Evolutionary conservation across 176 grass and related monocot genomes (phyloP).

Genomic region (Musa itinerans): DNA sequence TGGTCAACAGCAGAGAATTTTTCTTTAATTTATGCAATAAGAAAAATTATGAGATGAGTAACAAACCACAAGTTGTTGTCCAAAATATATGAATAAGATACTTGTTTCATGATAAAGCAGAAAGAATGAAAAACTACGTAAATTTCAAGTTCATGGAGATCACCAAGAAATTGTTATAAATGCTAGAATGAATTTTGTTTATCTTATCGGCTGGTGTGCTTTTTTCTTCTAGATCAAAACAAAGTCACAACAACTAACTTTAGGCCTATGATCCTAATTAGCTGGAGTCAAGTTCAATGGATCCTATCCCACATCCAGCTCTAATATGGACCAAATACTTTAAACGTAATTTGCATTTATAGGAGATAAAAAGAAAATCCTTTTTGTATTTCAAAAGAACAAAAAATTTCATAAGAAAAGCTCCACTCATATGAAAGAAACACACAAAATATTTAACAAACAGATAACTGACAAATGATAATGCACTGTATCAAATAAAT

Average conservation of each 20-base stretch:
- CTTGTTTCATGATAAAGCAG: too few species aligned
- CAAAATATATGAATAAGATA: background rate
- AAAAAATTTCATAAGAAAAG: background rate
- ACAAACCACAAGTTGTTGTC: background rate
- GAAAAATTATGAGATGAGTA: background rate
- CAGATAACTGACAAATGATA: background rate
- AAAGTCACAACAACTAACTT: background rate
- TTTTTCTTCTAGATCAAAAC: too few species aligned
- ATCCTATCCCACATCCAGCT: too few species aligned
- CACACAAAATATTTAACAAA: background rate
- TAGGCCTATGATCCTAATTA: background rate
- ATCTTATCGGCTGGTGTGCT: background rate
- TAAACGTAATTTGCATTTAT: background rate
- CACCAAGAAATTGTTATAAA: background rate
- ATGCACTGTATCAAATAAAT: background rate
- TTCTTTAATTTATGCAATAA: background rate
- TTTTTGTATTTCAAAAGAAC: too few species aligned
- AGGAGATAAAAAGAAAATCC: background rate
- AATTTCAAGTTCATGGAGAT: too few species aligned
- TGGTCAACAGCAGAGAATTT: background rate
- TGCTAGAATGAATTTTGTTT: too few species aligned
- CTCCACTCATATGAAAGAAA: background rate
- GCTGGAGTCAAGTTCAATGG: too few species aligned
- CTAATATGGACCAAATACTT: background rate
- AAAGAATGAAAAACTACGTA: too few species aligned